phyloP scores from a whole-genome alignment of 164 flowering plant species.

The Chimonanthus praecox region DNA sequence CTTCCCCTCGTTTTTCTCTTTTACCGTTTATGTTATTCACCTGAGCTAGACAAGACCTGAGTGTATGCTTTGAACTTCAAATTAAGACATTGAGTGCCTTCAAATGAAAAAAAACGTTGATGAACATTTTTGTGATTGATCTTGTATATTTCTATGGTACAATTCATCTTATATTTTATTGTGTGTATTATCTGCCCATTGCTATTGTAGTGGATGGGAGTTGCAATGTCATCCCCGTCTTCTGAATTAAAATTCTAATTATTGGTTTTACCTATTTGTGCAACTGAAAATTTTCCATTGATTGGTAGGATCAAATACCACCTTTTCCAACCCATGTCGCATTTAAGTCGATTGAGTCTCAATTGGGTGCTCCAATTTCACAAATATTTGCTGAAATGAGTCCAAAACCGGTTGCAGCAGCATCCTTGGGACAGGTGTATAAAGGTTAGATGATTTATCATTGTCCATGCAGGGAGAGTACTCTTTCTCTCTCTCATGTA shows the following conservation, averaged over 20 bases:
- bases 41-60: not conserved
- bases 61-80: not conserved
- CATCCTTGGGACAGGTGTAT: slow-evolving; percentile 96
- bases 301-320: slow-evolving; percentile 84
- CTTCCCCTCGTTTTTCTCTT: not conserved
- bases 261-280: slow-evolving; percentile 2
- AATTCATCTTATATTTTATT: not conserved
- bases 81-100: not conserved
- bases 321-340: slow-evolving; percentile 80
- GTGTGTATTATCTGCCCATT: not conserved
- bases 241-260: not conserved
- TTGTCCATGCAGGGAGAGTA: not conserved
- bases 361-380: slow-evolving; percentile 71
- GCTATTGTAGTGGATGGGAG: not conserved
- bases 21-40: not conserved
- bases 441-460: slow-evolving; percentile 56
- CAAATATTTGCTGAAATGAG: slow-evolving; percentile 86
- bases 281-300: slow-evolving; percentile 2
- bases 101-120: not conserved
- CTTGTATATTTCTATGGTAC: not conserved
- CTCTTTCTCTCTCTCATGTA: not conserved
- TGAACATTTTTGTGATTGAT: not conserved
- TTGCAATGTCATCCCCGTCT: not conserved
- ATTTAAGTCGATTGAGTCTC: slow-evolving; percentile 67
- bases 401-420: slow-evolving; percentile 89